Evolutionary conservation across 1,139 yeast species (phyloP), one percentile per base, ranked within the genome.

Genomic region (Protomyces arabidopsidicola): DNA sequence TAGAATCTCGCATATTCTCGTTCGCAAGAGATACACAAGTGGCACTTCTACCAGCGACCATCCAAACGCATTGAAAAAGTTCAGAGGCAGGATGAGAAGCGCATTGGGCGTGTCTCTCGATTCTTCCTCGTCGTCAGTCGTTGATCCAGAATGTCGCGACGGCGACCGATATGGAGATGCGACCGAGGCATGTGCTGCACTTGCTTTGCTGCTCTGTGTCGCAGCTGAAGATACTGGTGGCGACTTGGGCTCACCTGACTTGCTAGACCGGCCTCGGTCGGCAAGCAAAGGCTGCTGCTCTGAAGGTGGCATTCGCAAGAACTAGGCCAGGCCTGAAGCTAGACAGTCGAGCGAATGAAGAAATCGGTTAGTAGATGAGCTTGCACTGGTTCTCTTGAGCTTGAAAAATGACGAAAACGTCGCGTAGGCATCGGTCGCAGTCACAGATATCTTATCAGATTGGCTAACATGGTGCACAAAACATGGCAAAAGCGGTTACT

Each of bases 21-120:
- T 60, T 1, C 65, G 59, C 42, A 63, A 48, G 16, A 63, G 57
- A 31, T 58, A 63, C n/a, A 63, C 51, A 16, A 63, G 61, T 14
- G 65, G 65, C 10, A 63, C 61, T 22, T 63, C 65, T 16, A 63
- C 55, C 38, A 63, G 50, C 42, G 64, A 54, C 65, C 65, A 63
- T 4, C 60, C 60, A 18, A 59, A 58, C 4, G 65, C 65, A 45
- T 63, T 63, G 56, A 63, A 54, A 31, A 63, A 63, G 35, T 63
- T 63, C 5, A 63, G 53, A 1, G 65, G 65, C 9, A 63, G 20
- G 10, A 63, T 51, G 8, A 24, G 50, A 10, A 63, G 45, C 6
- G 65, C 64, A 16, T 42, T 57, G n/a, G 58, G 58, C 27, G 31
- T 45, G 16, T 53, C 52, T 27, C n/a, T 24, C 22, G 24, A 18